A percentile compares a stretch with the other conserved stretches of the same genome.
Evolutionary conservation across 768 basidiomycete genomes (phyloP).

Genomic region (Leccinum subtestaceum): DNA sequence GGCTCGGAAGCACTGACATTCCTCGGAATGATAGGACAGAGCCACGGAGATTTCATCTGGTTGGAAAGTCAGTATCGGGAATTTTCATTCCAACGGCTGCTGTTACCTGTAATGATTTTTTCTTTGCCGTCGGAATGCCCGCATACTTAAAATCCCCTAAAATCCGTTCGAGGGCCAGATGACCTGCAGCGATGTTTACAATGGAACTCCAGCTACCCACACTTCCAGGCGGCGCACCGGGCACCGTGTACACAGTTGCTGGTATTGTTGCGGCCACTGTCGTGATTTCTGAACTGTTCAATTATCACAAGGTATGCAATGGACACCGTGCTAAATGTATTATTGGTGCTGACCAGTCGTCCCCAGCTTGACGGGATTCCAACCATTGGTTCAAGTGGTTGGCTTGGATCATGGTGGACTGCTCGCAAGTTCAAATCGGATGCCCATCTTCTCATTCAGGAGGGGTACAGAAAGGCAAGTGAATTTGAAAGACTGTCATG

Average conservation of each 20-base stretch:
- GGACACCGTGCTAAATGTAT: background rate
- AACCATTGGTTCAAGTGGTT: conserved; percentile 10
- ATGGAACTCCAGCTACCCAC: background rate
- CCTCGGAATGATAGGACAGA: no score
- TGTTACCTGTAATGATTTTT: no score
- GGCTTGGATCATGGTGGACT: no score
- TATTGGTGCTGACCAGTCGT: background rate
- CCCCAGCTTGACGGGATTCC: conserved; percentile 31
- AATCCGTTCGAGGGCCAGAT: no score
- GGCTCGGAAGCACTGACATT: no score
- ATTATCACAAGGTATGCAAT: no score
- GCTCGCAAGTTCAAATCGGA: no score
- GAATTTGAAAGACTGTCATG: background rate
- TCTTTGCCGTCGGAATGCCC: no score
- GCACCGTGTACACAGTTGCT: conserved; percentile 6
- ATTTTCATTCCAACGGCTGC: no score
- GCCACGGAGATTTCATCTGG: no score
- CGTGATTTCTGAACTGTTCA: conserved; percentile 1
- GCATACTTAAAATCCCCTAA: no score
- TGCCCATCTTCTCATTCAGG: conserved; percentile 20
- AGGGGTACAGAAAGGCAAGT: conserved; percentile 13
- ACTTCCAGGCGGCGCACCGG: background rate
- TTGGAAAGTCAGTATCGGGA: no score
- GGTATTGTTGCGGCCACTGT: conserved; percentile 6
- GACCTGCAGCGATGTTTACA: background rate